These are phyloP conservation scores for Solanum arcanum DNA, from an alignment of 257 asterid genomes.

Conservation along the genomic window DNA sequence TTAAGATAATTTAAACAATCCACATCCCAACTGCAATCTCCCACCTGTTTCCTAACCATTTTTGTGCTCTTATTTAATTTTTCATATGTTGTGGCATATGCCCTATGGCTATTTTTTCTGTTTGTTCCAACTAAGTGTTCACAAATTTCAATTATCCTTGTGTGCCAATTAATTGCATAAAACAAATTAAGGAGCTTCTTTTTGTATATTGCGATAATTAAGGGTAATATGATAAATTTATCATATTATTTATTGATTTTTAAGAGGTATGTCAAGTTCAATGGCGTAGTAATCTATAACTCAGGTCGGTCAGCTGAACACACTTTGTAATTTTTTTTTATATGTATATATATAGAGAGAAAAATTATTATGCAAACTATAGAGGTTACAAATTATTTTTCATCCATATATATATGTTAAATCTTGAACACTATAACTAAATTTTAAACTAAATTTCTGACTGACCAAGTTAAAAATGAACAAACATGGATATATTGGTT, in stretches of 20 bases:
- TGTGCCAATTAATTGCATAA: background rate
- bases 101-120: background rate
- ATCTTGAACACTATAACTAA: background rate
- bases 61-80: background rate
- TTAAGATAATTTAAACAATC: background rate
- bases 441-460: too few species aligned
- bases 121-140: background rate
- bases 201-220: background rate
- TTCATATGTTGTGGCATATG: background rate
- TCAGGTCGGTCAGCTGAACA: background rate
- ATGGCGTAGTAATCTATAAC: background rate
- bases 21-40: background rate
- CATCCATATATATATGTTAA: too few species aligned
- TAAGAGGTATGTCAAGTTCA: background rate
- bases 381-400: background rate
- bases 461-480: background rate
- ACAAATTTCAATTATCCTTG: background rate
- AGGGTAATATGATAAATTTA: background rate
- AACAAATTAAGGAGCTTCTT: background rate
- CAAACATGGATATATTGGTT: background rate
- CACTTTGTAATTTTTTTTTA: background rate
- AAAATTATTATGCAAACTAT: too few species aligned
- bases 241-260: background rate
- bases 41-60: background rate
- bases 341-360: too few species aligned